These are phyloP conservation scores for Xenoacremonium recifei DNA, from an alignment of 2,329 filamentous ascomycete species.

Conservation along the genomic window DNA sequence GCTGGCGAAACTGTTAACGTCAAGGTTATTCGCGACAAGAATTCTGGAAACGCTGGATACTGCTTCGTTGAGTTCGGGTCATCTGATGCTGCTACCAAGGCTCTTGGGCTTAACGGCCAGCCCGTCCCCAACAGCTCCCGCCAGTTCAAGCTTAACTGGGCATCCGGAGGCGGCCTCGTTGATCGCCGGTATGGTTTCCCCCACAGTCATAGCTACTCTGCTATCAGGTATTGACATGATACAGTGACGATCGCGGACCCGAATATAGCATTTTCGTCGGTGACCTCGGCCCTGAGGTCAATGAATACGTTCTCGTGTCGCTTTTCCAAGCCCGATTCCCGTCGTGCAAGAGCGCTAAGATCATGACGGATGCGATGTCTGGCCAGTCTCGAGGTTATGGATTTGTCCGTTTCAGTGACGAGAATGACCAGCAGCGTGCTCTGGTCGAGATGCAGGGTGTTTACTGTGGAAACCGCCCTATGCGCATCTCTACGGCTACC, in stretches of 20 bases:
- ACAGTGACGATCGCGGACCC: slow-evolving; percentile 90
- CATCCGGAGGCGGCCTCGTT: slow-evolving; percentile 90
- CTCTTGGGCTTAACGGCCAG: slow-evolving; percentile 83
- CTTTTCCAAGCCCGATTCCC: slow-evolving; percentile 96
- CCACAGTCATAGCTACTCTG: not conserved
- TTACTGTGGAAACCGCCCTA: slow-evolving; percentile 96
- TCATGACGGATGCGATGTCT: slow-evolving; percentile 98
- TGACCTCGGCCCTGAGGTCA: slow-evolving; percentile 95
- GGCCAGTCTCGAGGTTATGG: slow-evolving; percentile 97
- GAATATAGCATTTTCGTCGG: slow-evolving; percentile 98
- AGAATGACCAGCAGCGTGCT: slow-evolving; percentile 93
- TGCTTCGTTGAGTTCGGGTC: slow-evolving; percentile 94
- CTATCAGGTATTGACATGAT: slow-evolving; percentile 2
- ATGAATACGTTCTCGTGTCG: slow-evolving; percentile 95
- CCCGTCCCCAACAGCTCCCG: slow-evolving; percentile 91
- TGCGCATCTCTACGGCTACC: slow-evolving; percentile 97
- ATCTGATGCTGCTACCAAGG: slow-evolving; percentile 84
- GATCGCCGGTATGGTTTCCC: slow-evolving; percentile 71
- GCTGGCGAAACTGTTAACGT: slow-evolving; percentile 95
- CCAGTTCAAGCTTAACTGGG: slow-evolving; percentile 99
- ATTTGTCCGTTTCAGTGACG: slow-evolving; percentile 95
- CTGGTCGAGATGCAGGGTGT: slow-evolving; percentile 98
- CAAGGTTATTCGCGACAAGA: slow-evolving; percentile 99
- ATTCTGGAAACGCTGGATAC: slow-evolving; percentile 97
- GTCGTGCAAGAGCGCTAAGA: slow-evolving; percentile 98